These are phyloP conservation scores for Rhipidocladum racemiflorum DNA, from an alignment of 176 grass and related monocot genomes.

Conservation along the genomic window DNA sequence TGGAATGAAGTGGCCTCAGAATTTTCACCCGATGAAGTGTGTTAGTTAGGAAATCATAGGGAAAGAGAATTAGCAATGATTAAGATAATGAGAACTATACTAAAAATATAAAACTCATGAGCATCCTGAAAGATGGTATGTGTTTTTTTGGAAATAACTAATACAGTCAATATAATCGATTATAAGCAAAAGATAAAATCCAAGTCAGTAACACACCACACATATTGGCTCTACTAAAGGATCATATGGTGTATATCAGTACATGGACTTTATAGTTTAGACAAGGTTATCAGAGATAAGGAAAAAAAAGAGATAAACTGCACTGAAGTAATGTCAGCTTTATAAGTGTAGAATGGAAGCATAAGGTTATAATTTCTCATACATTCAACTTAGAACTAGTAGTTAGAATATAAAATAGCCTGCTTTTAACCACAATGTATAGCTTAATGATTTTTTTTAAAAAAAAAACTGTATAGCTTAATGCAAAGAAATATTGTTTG, in stretches of 20 bases:
- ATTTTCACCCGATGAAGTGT: too few species aligned
- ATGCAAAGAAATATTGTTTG: background rate
- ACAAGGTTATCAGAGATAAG: background rate
- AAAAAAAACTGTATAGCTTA: background rate
- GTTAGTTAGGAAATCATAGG: too few species aligned
- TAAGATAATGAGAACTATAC: background rate
- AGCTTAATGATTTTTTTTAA: too few species aligned
- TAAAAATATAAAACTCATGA: background rate
- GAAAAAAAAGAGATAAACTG: background rate
- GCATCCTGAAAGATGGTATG: background rate
- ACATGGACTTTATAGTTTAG: background rate
- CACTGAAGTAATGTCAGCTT: background rate
- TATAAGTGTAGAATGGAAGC: background rate
- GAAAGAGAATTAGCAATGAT: background rate
- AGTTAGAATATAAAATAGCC: background rate
- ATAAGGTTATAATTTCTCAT: background rate
- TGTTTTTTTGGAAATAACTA: background rate
- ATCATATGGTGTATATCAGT: background rate
- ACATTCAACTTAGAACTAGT: background rate
- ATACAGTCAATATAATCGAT: background rate
- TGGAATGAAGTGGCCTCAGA: too few species aligned
- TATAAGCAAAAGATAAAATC: background rate
- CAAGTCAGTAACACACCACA: background rate
- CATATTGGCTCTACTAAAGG: background rate
- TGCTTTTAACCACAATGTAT: background rate